phyloP scores from a whole-genome alignment of 495 filamentous ascomycete genomes.

The Recurvomyces mirabilis region DNA sequence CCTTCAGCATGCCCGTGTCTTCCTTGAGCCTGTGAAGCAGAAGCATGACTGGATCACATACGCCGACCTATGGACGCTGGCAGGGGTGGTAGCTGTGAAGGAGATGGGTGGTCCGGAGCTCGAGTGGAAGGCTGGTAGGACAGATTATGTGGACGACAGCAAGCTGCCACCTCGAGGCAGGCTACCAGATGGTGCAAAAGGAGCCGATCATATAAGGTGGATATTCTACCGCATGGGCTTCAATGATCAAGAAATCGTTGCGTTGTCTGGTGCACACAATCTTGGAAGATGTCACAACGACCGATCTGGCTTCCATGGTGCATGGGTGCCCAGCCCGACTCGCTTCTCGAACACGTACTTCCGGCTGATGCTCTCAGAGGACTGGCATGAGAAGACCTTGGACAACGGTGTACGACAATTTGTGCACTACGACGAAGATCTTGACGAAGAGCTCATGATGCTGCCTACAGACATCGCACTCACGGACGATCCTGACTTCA shows the following conservation, averaged over 20 bases:
- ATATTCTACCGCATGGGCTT: slow-evolving; percentile 58
- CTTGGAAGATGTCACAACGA: slow-evolving; percentile 51
- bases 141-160: slow-evolving; percentile 46
- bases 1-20: slow-evolving; percentile 50
- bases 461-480: slow-evolving; percentile 38
- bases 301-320: slow-evolving; percentile 48
- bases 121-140: slow-evolving; percentile 44
- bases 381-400: slow-evolving; percentile 45
- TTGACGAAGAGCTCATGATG: slow-evolving; percentile 46
- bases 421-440: slow-evolving; percentile 48
- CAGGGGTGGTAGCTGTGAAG: slow-evolving; percentile 45
- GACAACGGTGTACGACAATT: slow-evolving; percentile 46
- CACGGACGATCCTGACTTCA: slow-evolving; percentile 25
- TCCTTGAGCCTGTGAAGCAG: slow-evolving; percentile 49
- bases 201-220: slow-evolving; percentile 45
- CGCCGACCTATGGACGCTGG: slow-evolving; percentile 52
- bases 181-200: slow-evolving; percentile 48
- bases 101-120: slow-evolving; percentile 48
- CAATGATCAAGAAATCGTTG: slow-evolving; percentile 53
- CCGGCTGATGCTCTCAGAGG: slow-evolving; percentile 41
- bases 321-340: slow-evolving; percentile 55
- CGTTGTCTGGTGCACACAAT: slow-evolving; percentile 49
- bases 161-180: slow-evolving; percentile 47
- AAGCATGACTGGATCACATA: slow-evolving; percentile 53
- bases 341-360: slow-evolving; percentile 56